Base-by-base conservation (phyloP, 2,329 filamentous ascomycete species). In the Fusarium agapanthi region DNA sequence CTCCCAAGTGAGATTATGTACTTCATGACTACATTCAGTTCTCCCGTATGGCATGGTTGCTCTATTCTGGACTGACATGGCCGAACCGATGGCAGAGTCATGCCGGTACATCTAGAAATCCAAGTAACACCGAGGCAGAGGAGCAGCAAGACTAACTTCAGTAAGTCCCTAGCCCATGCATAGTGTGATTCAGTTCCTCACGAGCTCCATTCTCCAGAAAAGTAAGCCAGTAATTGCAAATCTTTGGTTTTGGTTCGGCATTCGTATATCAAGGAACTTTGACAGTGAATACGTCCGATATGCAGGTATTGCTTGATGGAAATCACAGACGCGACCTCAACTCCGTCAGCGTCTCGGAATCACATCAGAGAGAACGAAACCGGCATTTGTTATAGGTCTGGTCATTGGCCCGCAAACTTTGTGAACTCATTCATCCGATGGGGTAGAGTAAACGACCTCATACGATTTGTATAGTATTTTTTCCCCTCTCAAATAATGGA, bases 391-490 rank as follows among this genome's bases (percentile, higher is more conserved):
- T 50, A 28, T 61, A 56, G 26, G 26, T 61, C 44, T 60, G 14
- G 43, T 48, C 16, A 54, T 68, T 65, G 71, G 34, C 45, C 58
- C 55, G 61, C 37, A 30, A 60, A 50, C 51, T 26, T 64, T 5
- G 20, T 50, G 40, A 60, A 56, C 47, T 67, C 44, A 48, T 11
- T 58, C 44, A 45, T 8, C 48, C 28, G 35, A 62, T 67, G 40
- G 61, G 47, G 28, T n/a, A 62, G 59, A 28, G 24, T 38, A 50
- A 53, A 41, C 28, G 43, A 64, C 48, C 61, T 76, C 74, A 58
- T 74, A 76, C 69, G 72, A 76, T 56, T 26, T n/a, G 26, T 32
- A 30, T 26, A 13, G 8, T n/a, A 26, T 61, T 53, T 55, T 26
- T 18, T 26, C 5, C 26, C 8, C 20, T 7, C 18, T 28, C 3